Percentiles rank a stretch among this genome's conserved stretches.
Conservation (phyloP, 139 green algal species). For the Picochlorum sp. region DNA sequence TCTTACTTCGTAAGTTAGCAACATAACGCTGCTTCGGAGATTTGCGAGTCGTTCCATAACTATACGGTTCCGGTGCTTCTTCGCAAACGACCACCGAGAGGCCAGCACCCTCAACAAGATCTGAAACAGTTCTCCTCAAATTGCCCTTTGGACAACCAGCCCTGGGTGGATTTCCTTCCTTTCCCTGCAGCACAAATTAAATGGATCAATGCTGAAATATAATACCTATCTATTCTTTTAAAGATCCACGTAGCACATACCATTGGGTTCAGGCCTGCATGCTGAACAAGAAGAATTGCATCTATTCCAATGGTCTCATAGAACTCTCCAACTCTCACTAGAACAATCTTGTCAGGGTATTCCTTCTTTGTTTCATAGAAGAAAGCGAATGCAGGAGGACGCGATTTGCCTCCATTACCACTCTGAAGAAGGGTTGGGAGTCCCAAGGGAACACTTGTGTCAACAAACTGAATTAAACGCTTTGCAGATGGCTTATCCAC, state of each 20-base stretch:
- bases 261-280: conserved; percentile 75
- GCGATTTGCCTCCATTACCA: not conserved
- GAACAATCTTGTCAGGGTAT: conserved; percentile 31
- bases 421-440: not conserved
- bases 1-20: too few species aligned
- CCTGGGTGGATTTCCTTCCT: not conserved
- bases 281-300: conserved; percentile 72
- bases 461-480: conserved; percentile 16
- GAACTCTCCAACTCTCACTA: conserved; percentile 67
- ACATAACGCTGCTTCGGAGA: conserved; percentile 50
- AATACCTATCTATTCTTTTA: not conserved
- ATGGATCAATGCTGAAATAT: not conserved
- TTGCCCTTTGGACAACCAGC: conserved; percentile 50
- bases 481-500: conserved; percentile 30
- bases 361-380: conserved; percentile 16
- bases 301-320: conserved; percentile 79
- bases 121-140: conserved; percentile 40
- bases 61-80: conserved; percentile 26
- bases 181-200: too few species aligned
- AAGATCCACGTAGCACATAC: too few species aligned
- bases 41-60: conserved; percentile 20
- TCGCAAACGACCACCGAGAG: conserved; percentile 53
- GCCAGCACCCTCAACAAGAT: conserved; percentile 37
- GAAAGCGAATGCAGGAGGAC: conserved; percentile 15
- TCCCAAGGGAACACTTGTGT: conserved; percentile 11